Percentiles rank a stretch among this genome's conserved stretches.
These are phyloP conservation scores for Paracorniculantispora psalliotae DNA, from an alignment of 2,329 filamentous ascomycete species.

Conservation along the genomic window DNA sequence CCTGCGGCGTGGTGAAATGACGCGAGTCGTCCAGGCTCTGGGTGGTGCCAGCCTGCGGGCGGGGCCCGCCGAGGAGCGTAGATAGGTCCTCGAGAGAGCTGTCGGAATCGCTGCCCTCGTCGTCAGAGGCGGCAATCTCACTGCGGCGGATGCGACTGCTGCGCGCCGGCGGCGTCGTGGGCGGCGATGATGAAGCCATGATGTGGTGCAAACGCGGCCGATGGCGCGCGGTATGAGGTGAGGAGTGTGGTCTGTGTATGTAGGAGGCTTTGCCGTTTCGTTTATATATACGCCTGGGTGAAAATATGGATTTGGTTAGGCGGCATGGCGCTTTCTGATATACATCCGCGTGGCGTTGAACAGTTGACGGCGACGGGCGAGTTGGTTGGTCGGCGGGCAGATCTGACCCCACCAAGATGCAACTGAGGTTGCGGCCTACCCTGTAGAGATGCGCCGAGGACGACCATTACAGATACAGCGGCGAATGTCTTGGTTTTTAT, in stretches of 20 bases:
- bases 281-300: not conserved
- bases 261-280: no score
- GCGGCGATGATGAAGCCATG: constrained; percentile 27
- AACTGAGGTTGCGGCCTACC: not conserved
- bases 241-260: no score
- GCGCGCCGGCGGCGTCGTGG: constrained; percentile 23
- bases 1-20: not conserved
- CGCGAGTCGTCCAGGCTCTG: constrained; percentile 7
- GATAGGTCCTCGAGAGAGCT: constrained; percentile 53
- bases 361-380: not conserved
- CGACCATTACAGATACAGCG: not conserved
- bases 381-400: not conserved
- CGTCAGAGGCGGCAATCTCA: constrained; percentile 66
- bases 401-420: not conserved
- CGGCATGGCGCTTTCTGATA: not conserved
- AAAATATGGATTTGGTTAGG: not conserved
- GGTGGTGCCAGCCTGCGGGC: constrained; percentile 15
- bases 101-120: constrained; percentile 60
- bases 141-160: no score
- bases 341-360: not conserved
- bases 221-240: no score
- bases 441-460: not conserved
- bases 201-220: not conserved
- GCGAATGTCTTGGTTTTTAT: not conserved
- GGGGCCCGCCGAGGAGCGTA: constrained; percentile 26